Evolutionary conservation across 306 rosid species (phyloP), one percentile per base, ranked within the genome.

Genomic region (Mimosa pudica): DNA sequence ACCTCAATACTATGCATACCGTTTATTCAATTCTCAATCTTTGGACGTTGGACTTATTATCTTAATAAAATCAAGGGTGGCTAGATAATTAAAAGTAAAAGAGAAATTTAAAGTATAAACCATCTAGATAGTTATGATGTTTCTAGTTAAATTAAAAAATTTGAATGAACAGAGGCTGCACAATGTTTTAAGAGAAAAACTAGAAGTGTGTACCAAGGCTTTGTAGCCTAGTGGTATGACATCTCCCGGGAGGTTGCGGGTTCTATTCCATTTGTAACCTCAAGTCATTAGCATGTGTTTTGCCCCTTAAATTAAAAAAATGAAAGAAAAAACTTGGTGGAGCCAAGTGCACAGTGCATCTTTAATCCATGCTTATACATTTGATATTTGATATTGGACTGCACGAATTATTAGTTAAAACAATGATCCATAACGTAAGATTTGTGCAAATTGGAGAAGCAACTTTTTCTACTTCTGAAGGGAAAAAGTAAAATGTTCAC

Each of bases 361-460:
- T 17, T 49, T 49, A 52, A 52, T 52, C 58, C 13, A 52, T 14
- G 58, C 20, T 14, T 52, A 13, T 58, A 74, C 70, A 61, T 79
- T 57, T 6, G 78, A 69, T 78, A 61, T 79, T 57, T 6, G 78
- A 69, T 78, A 69, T 90, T 83, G 87, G 83, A 87, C 70, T 76
- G 82, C 79, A 78, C 69, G 51, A 82, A 75, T 78, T 9, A 62
- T 82, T 82, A 83, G 78, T 79, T 87, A 85, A 70, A 72, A 83
- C 80, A 84, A 87, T 82, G 87, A 89, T 89, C 88, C 92, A 90
- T 76, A 87, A 87, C 91, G 83, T 84, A 82, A 84, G 90, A 87
- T 83, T 76, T 73, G 93, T 87, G 84, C 85, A 87, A 89, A 91
- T 18, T 57, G 90, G 88, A 84, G 90, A 89, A 87, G 71, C 88